Percentiles rank a stretch among this genome's conserved stretches.
These are phyloP conservation scores for Neoarthrinium moseri DNA, from an alignment of 2,329 filamentous ascomycete genomes.

Conservation along the genomic window DNA sequence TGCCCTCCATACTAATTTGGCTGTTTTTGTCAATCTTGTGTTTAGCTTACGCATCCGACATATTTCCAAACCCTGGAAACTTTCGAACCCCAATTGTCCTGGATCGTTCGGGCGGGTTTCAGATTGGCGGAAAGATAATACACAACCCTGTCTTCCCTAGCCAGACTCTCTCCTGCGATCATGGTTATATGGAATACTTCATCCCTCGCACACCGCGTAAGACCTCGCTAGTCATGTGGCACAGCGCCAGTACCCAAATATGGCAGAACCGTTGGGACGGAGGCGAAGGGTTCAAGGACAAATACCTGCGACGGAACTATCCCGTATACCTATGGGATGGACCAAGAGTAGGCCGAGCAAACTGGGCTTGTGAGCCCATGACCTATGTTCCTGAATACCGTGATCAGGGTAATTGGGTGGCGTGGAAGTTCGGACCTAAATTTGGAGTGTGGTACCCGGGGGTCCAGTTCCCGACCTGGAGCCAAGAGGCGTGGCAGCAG, in stretches of 20 bases:
- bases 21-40: no score
- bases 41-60: no score
- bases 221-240: slow-evolving; percentile 36
- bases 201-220: slow-evolving; percentile 29
- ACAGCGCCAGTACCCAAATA: slow-evolving; percentile 34
- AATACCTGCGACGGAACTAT: slow-evolving; percentile 33
- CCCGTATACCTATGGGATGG: slow-evolving; percentile 38
- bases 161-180: slow-evolving; percentile 33
- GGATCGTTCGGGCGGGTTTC: slow-evolving; percentile 32
- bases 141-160: slow-evolving; percentile 21
- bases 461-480: slow-evolving; percentile 31
- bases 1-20: no score
- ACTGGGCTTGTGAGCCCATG: slow-evolving; percentile 32
- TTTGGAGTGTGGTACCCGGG: slow-evolving; percentile 30
- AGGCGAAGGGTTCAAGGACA: slow-evolving; percentile 37
- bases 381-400: slow-evolving; percentile 28
- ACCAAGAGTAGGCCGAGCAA: slow-evolving; percentile 32
- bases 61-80: no score
- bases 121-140: slow-evolving; percentile 29
- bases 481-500: slow-evolving; percentile 31
- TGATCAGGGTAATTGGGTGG: slow-evolving; percentile 32
- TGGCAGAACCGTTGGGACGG: slow-evolving; percentile 38
- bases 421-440: slow-evolving; percentile 34
- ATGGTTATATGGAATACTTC: slow-evolving; percentile 39
- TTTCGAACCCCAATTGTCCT: background rate